Evolutionary conservation across 257 asterid species (phyloP), one percentile per base, ranked within the genome.

Genomic region (Catharanthus roseus): DNA sequence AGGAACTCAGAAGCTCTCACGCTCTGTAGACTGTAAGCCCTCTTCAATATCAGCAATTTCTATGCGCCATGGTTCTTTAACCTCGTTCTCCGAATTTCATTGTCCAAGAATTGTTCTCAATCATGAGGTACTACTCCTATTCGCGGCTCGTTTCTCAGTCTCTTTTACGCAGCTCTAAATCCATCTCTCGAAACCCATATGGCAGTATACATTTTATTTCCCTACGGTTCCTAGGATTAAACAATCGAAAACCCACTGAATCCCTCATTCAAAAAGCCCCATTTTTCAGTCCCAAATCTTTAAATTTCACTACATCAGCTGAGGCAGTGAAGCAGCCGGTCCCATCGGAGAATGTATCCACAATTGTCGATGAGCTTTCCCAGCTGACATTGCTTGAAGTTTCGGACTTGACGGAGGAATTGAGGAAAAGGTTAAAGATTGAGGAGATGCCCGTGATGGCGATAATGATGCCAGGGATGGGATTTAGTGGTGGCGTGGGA

Each of bases 381-480:
- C 80, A 79, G 19, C 78, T 92, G 33, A 90, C 98, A 1, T 54
- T 92, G 77, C 82, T 88, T 38, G 98, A 92, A 81, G 79, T 90
- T 36, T 74, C 95, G 62, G 96, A 92, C 72, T 81, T 92, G 71
- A 72, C 85, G 15, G 93, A 88, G 72, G 80, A 80, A 47, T 26
- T 92, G 56, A 77, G 87, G 81, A 78, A 80, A 82, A 90, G 87
- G 71, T 71, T 82, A 86, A 91, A 87, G 61, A 79, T 86, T 73
- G 89, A 86, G 61, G 89, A 88, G 68, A 90, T 92, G 97, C 97
- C 98, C 2, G 75, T 80, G 76, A 92, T 92, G 98, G 84, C 86
- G 38, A 80, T 90, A 63, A 88, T 90, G 96, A 86, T 83, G 92
- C 96, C 98, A 0, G 97, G 97, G 18, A 85, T 88, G 96, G 85